A percentile compares a stretch with the other conserved stretches of the same genome.
Conservation (phyloP, 371 early-diverging fungal species). For the Choanephora cucurbitarum region DNA sequence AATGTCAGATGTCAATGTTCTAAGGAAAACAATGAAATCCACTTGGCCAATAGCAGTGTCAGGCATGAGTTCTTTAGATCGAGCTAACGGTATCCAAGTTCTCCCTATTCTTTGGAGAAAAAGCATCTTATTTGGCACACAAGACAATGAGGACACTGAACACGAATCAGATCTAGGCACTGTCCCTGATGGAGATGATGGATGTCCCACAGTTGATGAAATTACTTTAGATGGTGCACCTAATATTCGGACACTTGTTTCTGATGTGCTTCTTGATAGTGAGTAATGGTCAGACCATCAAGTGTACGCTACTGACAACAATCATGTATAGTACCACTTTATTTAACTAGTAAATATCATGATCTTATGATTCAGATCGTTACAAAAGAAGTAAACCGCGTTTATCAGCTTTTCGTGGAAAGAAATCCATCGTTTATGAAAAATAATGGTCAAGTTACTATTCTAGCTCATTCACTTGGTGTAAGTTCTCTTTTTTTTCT, state of each 20-base stretch:
- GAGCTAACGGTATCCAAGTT: slow-evolving; percentile 73
- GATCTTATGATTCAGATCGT: slow-evolving; percentile 79
- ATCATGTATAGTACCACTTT: slow-evolving; percentile 64
- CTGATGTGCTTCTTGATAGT: slow-evolving; percentile 86
- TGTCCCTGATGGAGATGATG: slow-evolving; percentile 56
- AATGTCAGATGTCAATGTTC: slow-evolving; percentile 63
- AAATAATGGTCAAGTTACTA: slow-evolving; percentile 70
- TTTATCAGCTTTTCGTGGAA: slow-evolving; percentile 67
- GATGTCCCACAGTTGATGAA: slow-evolving; percentile 74
- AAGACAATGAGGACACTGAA: slow-evolving; percentile 40
- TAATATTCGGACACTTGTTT: slow-evolving; percentile 76
- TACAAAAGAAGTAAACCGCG: slow-evolving; percentile 74
- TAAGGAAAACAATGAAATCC: slow-evolving; percentile 73
- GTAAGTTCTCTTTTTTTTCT: slow-evolving; percentile 25
- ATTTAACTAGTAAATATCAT: slow-evolving; percentile 81
- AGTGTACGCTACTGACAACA: background rate
- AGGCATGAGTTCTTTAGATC: slow-evolving; percentile 29
- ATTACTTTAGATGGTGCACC: slow-evolving; percentile 83
- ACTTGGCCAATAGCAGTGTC: slow-evolving; percentile 43
- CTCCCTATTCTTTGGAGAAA: slow-evolving; percentile 87
- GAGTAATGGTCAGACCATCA: slow-evolving; percentile 12
- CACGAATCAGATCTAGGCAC: slow-evolving; percentile 54
- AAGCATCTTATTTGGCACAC: slow-evolving; percentile 74
- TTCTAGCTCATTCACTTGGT: slow-evolving; percentile 85
- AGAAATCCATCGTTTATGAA: slow-evolving; percentile 74